Evolutionary conservation across 2,329 filamentous ascomycete genomes (phyloP), one percentile per base, ranked within the genome.

Genomic region (Simplicillium sp.): DNA sequence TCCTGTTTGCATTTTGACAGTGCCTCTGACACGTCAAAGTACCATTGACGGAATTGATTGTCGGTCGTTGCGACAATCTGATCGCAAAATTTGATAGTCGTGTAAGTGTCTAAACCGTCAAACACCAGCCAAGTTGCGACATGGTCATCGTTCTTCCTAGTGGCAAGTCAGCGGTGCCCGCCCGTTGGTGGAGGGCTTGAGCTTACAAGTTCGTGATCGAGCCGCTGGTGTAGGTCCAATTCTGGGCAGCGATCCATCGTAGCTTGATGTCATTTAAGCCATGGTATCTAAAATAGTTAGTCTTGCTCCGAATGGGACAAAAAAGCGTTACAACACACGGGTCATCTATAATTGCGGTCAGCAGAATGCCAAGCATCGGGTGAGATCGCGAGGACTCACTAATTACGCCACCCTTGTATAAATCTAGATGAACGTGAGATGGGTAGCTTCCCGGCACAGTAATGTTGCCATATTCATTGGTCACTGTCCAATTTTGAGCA

Each of bases 21-120:
- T 7, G 67, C 56, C 5, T 61, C 49, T 0, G 74, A 70, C 3
- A 80, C 62, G 37, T 80, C 69, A 44, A 79, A 80, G 33, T 65
- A 67, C 54, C 76, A 80, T 50, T 81, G 75, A 2, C 75, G 65
- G 49, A 81, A 81, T 51, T 80, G 77, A 45, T 80, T 80, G 49
- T 79, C 66, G 0, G 77, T 78, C 7, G 64, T 65, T 2, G 71
- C 76, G 3, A 81, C 65, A 39, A 66, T 58, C 16, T 72, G 54
- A 0, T 65, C 68, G 46, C 77, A 81, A 29, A 81, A 61, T 7
- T 64, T 60, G 36, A 82, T 67, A 9, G 68, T 69, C 6, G 74
- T 63, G 48, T 78, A 80, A 0, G 77, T 81, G 46, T 82, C 77
- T 2, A 81, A 61, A 7, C 77, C 77, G 42, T 81, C 69, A 57